Percentiles rank a stretch among this genome's conserved stretches.
phyloP scores from a whole-genome alignment of 2,329 filamentous ascomycete genomes.

The Clarireedia paspali region DNA sequence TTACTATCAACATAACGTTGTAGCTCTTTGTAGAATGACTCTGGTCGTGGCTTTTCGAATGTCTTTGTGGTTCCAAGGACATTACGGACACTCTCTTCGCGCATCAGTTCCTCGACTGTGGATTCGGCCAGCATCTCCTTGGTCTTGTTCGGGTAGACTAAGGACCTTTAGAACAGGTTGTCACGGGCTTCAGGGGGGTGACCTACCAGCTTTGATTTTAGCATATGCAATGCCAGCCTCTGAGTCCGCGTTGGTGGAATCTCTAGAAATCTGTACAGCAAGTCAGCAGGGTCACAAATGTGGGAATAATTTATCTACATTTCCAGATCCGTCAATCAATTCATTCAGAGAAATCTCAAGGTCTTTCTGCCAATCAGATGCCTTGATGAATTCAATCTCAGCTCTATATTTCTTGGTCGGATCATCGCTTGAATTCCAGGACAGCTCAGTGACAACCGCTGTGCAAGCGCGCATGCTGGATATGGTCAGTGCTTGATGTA shows the following conservation, averaged over 20 bases:
- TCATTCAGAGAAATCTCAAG: constrained; percentile 14
- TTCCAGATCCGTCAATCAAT: constrained; percentile 12
- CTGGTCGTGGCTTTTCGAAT: constrained; percentile 11
- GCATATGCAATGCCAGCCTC: constrained; percentile 39
- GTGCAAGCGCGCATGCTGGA: constrained; percentile 16
- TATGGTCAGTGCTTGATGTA: neutral
- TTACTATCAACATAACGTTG: constrained; percentile 22
- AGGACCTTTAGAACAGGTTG: constrained; percentile 17
- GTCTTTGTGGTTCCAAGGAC: constrained; percentile 18
- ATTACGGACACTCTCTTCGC: constrained; percentile 9
- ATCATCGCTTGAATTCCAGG: constrained; percentile 26
- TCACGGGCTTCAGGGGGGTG: constrained; percentile 28
- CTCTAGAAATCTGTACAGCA: constrained; percentile 19
- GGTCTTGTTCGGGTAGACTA: constrained; percentile 36
- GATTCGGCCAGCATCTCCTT: constrained; percentile 30
- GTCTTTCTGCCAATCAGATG: constrained; percentile 19
- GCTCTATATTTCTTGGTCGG: constrained; percentile 32
- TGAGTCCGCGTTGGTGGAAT: constrained; percentile 16
- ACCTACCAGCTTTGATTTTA: constrained; percentile 38
- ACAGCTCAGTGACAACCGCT: constrained; percentile 10
- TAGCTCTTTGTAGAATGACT: constrained; percentile 17
- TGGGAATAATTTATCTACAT: constrained; percentile 20
- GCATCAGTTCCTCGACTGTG: constrained; percentile 20
- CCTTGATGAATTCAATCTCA: constrained; percentile 30
- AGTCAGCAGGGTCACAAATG: constrained; percentile 20